Percentiles rank a stretch among this genome's conserved stretches.
These are phyloP conservation scores for Coemansia asiatica DNA, from an alignment of 192 early-diverging fungal genomes.

Conservation along the genomic window DNA sequence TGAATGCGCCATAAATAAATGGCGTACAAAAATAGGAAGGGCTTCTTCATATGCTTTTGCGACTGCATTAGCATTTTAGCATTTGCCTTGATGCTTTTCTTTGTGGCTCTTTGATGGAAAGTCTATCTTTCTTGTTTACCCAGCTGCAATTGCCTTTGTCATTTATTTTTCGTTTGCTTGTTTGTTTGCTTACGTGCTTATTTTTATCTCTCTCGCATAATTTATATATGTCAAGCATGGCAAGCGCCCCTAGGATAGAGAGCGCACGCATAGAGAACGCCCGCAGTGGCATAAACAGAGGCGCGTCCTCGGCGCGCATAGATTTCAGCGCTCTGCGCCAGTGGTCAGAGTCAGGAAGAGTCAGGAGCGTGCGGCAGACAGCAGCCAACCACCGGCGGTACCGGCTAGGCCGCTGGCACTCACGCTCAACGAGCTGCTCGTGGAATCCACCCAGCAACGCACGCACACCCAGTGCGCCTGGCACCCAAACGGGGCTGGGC, in stretches of 20 bases:
- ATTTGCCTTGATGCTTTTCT: neutral
- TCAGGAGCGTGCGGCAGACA: slow-evolving; percentile 10
- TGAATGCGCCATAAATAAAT: too few relatives aligned
- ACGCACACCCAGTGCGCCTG: neutral
- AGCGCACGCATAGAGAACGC: neutral
- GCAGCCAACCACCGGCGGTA: slow-evolving; percentile 32
- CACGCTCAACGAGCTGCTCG: slow-evolving; percentile 42
- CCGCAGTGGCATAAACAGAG: neutral
- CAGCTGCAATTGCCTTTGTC: neutral
- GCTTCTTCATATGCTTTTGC: neutral
- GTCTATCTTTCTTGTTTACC: neutral
- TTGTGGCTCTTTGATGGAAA: neutral
- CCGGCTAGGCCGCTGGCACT: slow-evolving; percentile 50
- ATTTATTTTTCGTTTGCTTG: neutral
- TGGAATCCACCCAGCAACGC: slow-evolving; percentile 48
- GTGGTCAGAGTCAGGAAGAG: slow-evolving; percentile 42
- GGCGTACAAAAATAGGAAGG: neutral
- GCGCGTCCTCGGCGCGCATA: slow-evolving; percentile 11
- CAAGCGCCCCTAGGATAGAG: neutral
- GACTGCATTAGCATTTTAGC: too few relatives aligned
- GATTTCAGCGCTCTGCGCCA: slow-evolving; percentile 40
- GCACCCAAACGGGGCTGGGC: neutral
- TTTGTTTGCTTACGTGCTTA: neutral
- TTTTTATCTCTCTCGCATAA: neutral
- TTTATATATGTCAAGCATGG: neutral